phyloP scores from a whole-genome alignment of 106 monocot species.

The Cymbidium sinense region DNA sequence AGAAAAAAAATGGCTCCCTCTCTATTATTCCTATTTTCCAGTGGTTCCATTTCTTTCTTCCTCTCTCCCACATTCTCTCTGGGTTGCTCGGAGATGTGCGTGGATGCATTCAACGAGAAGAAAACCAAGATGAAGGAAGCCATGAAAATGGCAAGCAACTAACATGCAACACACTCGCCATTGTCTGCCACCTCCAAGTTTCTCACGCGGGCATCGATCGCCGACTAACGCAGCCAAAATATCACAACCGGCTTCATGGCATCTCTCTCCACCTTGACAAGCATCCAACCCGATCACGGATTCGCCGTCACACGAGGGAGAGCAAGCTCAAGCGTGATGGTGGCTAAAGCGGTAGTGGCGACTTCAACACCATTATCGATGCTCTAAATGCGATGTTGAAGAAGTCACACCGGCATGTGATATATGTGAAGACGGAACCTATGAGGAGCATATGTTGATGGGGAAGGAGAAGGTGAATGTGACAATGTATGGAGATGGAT shows the following conservation, averaged over 20 bases:
- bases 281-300: slow-evolving; percentile 32
- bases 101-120: slow-evolving; percentile 66
- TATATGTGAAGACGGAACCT: slow-evolving; percentile 75
- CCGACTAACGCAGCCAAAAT: slow-evolving; percentile 16
- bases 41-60: too few species aligned
- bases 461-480: slow-evolving; percentile 42
- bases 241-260: not conserved
- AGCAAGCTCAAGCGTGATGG: slow-evolving; percentile 33
- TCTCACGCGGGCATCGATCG: slow-evolving; percentile 23
- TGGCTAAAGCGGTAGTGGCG: slow-evolving; percentile 71
- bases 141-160: slow-evolving; percentile 52
- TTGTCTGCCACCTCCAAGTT: slow-evolving; percentile 33
- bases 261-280: slow-evolving; percentile 10
- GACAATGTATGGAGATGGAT: slow-evolving; percentile 73
- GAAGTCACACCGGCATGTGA: slow-evolving; percentile 45
- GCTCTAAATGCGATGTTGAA: slow-evolving; percentile 42
- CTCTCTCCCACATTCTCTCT: too few species aligned
- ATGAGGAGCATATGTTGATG: slow-evolving; percentile 49
- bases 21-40: too few species aligned
- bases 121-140: slow-evolving; percentile 58
- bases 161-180: slow-evolving; percentile 74
- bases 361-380: slow-evolving; percentile 60
- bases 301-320: slow-evolving; percentile 39
- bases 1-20: too few species aligned
- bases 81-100: slow-evolving; percentile 41